These are phyloP conservation scores for Coprinopsis strossmayeri DNA, from an alignment of 768 basidiomycete species.

Conservation along the genomic window DNA sequence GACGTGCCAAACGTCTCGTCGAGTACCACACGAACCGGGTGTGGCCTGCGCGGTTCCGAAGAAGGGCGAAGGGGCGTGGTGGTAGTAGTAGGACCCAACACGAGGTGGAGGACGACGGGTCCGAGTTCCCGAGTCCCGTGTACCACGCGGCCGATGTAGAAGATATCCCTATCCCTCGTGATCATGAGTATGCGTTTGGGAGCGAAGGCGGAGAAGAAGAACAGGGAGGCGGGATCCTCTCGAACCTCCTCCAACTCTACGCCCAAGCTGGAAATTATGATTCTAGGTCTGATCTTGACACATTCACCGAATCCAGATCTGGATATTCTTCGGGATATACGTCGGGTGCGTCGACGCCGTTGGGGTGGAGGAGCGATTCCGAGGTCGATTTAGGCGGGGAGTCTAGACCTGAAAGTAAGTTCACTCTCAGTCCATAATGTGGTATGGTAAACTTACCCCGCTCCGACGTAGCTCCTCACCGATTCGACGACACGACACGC, in stretches of 20 bases:
- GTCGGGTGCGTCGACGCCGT: neutral
- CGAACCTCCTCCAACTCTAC: neutral
- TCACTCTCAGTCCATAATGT: neutral
- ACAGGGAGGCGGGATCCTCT: neutral
- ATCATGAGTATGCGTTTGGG: too few relatives aligned
- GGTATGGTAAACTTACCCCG: neutral
- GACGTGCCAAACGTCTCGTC: neutral
- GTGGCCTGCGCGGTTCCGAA: neutral
- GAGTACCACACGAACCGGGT: neutral
- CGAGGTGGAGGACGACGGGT: too few relatives aligned
- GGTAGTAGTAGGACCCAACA: too few relatives aligned
- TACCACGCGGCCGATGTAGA: too few relatives aligned
- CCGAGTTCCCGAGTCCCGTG: too few relatives aligned
- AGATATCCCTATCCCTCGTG: too few relatives aligned
- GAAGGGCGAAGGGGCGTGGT: neutral
- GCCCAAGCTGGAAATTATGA: neutral
- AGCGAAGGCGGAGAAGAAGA: neutral
- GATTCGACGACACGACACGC: constrained; percentile 6
- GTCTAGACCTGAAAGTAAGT: neutral
- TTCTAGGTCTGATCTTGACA: too few relatives aligned
- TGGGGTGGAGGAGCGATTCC: neutral
- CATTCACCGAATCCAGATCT: too few relatives aligned
- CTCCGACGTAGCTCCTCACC: neutral
- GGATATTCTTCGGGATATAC: neutral
- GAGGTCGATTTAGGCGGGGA: neutral